Conservation (phyloP, 176 grass and related monocot genomes). For the Juncus effusus region DNA sequence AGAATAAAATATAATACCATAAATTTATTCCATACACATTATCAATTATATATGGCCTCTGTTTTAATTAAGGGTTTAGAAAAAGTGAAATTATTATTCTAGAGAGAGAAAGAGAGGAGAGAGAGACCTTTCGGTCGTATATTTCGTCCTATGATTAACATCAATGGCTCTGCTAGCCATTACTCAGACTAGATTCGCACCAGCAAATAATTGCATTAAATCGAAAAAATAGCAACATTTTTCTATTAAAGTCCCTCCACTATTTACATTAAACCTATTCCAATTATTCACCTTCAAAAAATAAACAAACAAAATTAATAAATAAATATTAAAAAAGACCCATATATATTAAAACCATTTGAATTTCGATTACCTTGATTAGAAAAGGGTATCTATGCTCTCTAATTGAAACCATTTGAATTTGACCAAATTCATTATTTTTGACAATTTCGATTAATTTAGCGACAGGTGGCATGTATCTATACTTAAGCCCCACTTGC, state of each 20-base stretch:
- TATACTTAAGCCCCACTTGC: constrained; percentile 94
- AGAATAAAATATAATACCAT: too few species aligned
- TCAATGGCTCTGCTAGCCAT: constrained; percentile 94
- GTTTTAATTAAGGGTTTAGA: not conserved
- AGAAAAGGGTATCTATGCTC: too few species aligned
- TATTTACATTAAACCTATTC: constrained; percentile 95
- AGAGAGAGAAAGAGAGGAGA: not conserved
- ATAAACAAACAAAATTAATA: constrained; percentile 16
- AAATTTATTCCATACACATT: too few species aligned
- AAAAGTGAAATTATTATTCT: not conserved
- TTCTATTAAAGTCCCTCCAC: constrained; percentile 85
- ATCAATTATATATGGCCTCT: too few species aligned
- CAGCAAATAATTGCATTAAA: constrained; percentile 78
- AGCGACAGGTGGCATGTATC: constrained; percentile 92
- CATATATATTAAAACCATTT: not conserved
- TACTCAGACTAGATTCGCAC: constrained; percentile 79
- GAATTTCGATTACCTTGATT: too few species aligned
- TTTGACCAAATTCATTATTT: constrained; percentile 58
- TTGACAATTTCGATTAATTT: constrained; percentile 85
- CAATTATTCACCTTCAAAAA: constrained; percentile 76
- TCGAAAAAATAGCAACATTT: constrained; percentile 98
- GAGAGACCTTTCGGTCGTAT: constrained; percentile 76
- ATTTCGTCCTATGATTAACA: constrained; percentile 91
- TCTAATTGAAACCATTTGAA: constrained; percentile 24
- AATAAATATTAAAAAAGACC: not conserved